Conservation (phyloP, 176 grass and related monocot genomes). For the Cenchrus fungigraminus region DNA sequence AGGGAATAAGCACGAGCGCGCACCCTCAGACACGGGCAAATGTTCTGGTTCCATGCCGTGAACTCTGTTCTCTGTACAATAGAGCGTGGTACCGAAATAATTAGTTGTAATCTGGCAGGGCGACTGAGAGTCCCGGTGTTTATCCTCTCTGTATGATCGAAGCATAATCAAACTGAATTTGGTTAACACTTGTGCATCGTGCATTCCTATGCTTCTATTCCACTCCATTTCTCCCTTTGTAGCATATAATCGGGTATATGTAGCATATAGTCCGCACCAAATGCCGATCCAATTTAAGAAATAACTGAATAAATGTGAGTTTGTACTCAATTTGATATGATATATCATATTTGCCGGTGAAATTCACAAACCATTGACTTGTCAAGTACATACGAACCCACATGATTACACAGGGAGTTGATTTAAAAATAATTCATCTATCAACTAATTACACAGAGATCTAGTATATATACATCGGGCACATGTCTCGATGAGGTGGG, state of each 20-base stretch:
- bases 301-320: too few relatives aligned
- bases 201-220: too few relatives aligned
- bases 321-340: not conserved
- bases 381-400: not conserved
- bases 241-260: too few relatives aligned
- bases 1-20: slow-evolving; percentile 38
- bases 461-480: too few relatives aligned
- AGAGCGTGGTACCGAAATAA: slow-evolving; percentile 40
- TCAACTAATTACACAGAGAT: not conserved
- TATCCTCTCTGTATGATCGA: not conserved
- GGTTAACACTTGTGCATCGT: not conserved
- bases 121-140: not conserved
- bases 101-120: not conserved
- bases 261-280: too few relatives aligned
- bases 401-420: not conserved
- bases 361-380: not conserved
- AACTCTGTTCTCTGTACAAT: slow-evolving; percentile 46
- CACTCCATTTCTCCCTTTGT: too few relatives aligned
- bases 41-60: slow-evolving; percentile 34
- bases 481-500: too few relatives aligned
- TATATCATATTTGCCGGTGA: not conserved
- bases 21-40: not conserved
- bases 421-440: not conserved
- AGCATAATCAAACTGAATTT: not conserved
- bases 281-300: too few relatives aligned